A percentile compares a stretch with the other conserved stretches of the same genome.
Conservation (phyloP, 345 rosid genomes). For the Populus pruinosa region DNA sequence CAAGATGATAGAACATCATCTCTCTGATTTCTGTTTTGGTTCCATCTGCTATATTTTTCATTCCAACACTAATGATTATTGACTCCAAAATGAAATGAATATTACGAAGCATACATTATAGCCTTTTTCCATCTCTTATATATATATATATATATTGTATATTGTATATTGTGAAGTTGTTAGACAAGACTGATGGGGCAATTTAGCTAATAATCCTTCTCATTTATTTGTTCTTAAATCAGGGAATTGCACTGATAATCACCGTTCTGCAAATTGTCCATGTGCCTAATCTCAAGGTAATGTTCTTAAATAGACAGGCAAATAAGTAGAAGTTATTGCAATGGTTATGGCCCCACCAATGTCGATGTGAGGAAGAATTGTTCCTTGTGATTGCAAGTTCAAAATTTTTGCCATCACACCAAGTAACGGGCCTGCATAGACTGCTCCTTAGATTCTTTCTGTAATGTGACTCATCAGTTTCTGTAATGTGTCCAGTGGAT, state of each 20-base stretch:
- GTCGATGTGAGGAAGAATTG: background rate
- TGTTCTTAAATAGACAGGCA: background rate
- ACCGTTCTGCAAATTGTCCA: conserved; percentile 94
- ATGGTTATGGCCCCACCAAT: background rate
- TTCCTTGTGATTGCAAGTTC: background rate
- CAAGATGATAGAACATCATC: background rate
- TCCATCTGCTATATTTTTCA: background rate
- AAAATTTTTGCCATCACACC: background rate
- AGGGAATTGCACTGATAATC: conserved; percentile 95
- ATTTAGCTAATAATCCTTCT: conserved; percentile 15
- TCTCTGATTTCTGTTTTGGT: background rate
- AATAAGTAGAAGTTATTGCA: background rate
- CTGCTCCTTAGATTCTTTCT: background rate
- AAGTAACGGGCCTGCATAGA: background rate
- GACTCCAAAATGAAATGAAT: background rate
- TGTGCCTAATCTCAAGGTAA: conserved; percentile 95
- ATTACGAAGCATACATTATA: background rate
- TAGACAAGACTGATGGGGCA: background rate
- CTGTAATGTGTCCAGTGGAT: background rate
- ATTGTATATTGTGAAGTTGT: background rate
- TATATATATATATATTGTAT: background rate
- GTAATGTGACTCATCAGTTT: background rate
- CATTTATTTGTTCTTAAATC: conserved; percentile 20
- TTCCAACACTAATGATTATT: background rate
- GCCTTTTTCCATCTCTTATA: background rate